These are phyloP conservation scores for Diaporthe sp. DNA, from an alignment of 2,329 filamentous ascomycete species.

Conservation along the genomic window DNA sequence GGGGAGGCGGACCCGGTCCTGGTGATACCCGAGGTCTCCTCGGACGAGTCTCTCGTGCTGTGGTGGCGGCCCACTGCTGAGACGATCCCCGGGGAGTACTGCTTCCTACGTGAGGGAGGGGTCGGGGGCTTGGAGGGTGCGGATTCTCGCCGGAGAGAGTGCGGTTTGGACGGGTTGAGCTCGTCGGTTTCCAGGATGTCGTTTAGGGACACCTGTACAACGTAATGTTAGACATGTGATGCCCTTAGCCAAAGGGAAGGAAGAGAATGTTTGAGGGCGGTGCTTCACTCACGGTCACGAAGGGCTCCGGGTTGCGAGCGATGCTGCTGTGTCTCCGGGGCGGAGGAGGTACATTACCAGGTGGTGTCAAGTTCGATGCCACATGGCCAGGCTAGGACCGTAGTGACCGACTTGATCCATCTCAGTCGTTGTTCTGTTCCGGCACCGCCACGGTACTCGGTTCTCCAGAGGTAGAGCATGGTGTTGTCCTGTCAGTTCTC, in stretches of 20 bases:
- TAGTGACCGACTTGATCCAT: neutral
- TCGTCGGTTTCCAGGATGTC: neutral
- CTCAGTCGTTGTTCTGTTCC: neutral
- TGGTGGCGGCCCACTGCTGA: neutral
- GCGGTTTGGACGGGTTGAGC: neutral
- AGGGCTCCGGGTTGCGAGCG: neutral
- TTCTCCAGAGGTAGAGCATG: neutral
- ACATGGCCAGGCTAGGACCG: neutral
- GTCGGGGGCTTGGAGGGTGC: neutral
- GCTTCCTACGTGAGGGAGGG: neutral
- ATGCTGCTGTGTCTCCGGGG: neutral
- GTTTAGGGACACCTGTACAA: neutral
- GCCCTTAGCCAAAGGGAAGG: no score
- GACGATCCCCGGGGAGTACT: neutral
- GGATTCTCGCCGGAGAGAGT: neutral
- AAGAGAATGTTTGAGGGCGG: no score
- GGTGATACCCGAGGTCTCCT: neutral
- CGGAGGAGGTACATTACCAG: neutral
- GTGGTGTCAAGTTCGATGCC: neutral
- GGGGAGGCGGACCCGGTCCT: neutral
- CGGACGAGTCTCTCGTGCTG: neutral
- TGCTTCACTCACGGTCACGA: slow-evolving; percentile 16
- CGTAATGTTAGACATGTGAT: neutral
- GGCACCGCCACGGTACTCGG: neutral
- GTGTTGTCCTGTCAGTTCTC: neutral